These are phyloP conservation scores for Lipomyces starkeyi DNA, from an alignment of 805 yeast species.

Conservation along the genomic window DNA sequence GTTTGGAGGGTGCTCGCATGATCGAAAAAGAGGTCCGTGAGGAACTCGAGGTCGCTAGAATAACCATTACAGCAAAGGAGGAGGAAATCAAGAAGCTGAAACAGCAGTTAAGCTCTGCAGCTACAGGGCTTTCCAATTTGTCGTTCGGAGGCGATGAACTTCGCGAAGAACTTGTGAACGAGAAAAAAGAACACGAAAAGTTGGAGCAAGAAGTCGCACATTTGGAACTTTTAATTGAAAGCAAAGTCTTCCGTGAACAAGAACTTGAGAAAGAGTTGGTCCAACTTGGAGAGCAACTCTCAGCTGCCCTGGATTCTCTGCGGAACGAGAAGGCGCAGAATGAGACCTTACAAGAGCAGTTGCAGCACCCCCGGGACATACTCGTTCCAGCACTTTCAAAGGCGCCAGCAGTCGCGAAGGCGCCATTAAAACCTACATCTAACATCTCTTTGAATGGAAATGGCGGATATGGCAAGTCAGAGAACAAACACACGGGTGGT, in stretches of 20 bases:
- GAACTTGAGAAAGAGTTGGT: constrained; percentile 44
- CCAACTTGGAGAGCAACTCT: constrained; percentile 25
- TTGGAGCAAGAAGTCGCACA: constrained; percentile 38
- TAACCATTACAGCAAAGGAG: constrained; percentile 37
- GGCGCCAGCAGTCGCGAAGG: constrained; percentile 8
- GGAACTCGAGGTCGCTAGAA: constrained; percentile 20
- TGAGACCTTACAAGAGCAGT: constrained; percentile 32
- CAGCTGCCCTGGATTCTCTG: constrained; percentile 22
- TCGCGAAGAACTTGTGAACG: not conserved
- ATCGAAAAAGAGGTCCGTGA: constrained; percentile 32
- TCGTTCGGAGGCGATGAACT: not conserved
- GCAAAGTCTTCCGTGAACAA: constrained; percentile 43
- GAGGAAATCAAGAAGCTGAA: constrained; percentile 40
- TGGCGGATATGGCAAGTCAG: not conserved
- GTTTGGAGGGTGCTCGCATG: constrained; percentile 38
- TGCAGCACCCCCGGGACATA: constrained; percentile 11
- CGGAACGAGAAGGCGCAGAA: constrained; percentile 21
- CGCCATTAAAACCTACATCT: constrained; percentile 27
- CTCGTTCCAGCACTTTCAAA: constrained; percentile 7
- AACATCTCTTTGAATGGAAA: constrained; percentile 20
- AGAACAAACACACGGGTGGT: not conserved
- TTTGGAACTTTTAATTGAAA: constrained; percentile 40
- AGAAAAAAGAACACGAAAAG: constrained; percentile 14
- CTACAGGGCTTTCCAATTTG: not conserved
- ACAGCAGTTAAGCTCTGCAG: constrained; percentile 1